These are phyloP conservation scores for Plectosphaerella plurivora DNA, from an alignment of 2,329 filamentous ascomycete genomes.

Conservation along the genomic window DNA sequence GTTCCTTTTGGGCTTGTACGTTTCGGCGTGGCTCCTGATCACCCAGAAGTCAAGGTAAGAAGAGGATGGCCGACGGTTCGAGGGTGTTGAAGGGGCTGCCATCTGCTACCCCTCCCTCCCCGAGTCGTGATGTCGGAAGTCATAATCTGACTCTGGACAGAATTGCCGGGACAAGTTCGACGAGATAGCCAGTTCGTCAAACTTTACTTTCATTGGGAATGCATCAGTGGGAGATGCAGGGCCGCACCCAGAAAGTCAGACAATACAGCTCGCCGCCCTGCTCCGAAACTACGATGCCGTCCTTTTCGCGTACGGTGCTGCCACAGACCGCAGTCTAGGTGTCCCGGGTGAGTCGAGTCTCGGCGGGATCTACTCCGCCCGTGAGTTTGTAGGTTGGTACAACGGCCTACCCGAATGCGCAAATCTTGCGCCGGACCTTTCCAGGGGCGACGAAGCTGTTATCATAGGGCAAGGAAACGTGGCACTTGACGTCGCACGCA, in stretches of 20 bases:
- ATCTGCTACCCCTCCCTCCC: neutral
- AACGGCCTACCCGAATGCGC: slow-evolving; percentile 87
- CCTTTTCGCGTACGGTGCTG: slow-evolving; percentile 88
- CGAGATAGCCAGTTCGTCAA: slow-evolving; percentile 75
- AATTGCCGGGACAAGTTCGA: slow-evolving; percentile 94
- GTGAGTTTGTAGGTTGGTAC: slow-evolving; percentile 97
- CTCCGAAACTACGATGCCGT: slow-evolving; percentile 86
- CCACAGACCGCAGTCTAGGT: slow-evolving; percentile 72
- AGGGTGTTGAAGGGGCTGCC: no score
- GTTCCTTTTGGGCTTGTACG: slow-evolving; percentile 90
- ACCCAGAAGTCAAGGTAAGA: slow-evolving; percentile 91
- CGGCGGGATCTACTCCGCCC: slow-evolving; percentile 76
- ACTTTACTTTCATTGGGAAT: slow-evolving; percentile 91
- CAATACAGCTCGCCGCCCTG: slow-evolving; percentile 63
- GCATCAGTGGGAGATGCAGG: slow-evolving; percentile 63
- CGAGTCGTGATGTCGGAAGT: no score
- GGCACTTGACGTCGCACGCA: slow-evolving; percentile 86
- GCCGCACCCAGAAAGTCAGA: slow-evolving; percentile 35
- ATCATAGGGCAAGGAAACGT: slow-evolving; percentile 96
- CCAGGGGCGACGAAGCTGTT: slow-evolving; percentile 73
- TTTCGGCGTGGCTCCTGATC: slow-evolving; percentile 95
- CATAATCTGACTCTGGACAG: slow-evolving; percentile 34
- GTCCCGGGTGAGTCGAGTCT: slow-evolving; percentile 74
- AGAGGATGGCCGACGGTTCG: neutral
- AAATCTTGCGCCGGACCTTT: slow-evolving; percentile 67